These are phyloP conservation scores for Pterocarpus macrocarpus DNA, from an alignment of 306 rosid genomes.

Conservation along the genomic window DNA sequence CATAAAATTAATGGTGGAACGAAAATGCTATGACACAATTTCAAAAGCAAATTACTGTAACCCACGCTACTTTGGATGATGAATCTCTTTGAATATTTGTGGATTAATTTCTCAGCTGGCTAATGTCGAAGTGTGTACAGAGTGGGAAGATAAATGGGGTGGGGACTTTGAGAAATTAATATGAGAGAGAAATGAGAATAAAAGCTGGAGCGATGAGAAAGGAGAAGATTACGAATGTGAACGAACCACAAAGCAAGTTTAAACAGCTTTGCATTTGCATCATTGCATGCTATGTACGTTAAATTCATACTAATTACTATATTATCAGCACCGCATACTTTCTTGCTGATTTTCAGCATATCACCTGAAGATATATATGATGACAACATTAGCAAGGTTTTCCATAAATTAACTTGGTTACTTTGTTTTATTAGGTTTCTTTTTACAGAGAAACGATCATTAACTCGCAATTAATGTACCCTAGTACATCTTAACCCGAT, in stretches of 20 bases:
- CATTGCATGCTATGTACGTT: slow-evolving; percentile 52
- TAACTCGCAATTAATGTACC: slow-evolving; percentile 34
- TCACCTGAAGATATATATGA: slow-evolving; percentile 2
- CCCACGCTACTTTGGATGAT: background rate
- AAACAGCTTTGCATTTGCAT: slow-evolving; percentile 50
- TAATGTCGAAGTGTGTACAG: background rate
- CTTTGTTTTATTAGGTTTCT: slow-evolving; percentile 23
- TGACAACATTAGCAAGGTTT: background rate
- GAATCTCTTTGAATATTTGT: background rate
- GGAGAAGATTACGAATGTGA: slow-evolving; percentile 51
- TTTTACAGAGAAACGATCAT: slow-evolving; percentile 4
- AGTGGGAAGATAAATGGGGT: background rate
- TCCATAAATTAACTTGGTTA: background rate
- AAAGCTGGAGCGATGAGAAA: slow-evolving; percentile 44
- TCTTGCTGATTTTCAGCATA: background rate
- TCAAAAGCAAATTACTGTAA: background rate
- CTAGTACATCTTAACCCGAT: slow-evolving; percentile 9
- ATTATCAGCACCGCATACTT: background rate
- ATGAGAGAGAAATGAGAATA: slow-evolving; percentile 42
- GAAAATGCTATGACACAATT: background rate
- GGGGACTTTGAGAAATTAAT: slow-evolving; percentile 23
- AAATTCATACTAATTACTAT: slow-evolving; percentile 10
- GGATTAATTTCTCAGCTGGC: background rate
- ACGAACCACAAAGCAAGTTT: slow-evolving; percentile 27
- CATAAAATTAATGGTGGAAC: background rate